Evolutionary conservation across 1,139 yeast species (phyloP).

Genomic region (Debaryomyces fabryi): DNA sequence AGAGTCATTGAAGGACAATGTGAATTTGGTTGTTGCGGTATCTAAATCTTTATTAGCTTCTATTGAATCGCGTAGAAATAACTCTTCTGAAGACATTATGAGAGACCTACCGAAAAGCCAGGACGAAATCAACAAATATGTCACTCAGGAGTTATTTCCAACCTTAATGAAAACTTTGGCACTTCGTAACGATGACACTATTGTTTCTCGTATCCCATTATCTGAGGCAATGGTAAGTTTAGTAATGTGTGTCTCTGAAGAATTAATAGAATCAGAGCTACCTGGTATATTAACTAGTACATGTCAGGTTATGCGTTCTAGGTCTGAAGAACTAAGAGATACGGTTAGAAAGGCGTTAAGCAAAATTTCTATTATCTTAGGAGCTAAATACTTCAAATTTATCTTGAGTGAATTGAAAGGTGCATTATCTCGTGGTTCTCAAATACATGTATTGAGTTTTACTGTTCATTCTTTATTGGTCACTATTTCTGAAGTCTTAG

Average conservation of each 20-base stretch:
- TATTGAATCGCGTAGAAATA: conserved; percentile 18
- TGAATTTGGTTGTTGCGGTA: conserved; percentile 64
- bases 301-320: conserved; percentile 85
- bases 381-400: conserved; percentile 73
- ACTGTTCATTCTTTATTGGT: conserved; percentile 77
- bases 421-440: conserved; percentile 88
- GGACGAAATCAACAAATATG: conserved; percentile 52
- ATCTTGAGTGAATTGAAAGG: conserved; percentile 75
- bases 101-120: conserved; percentile 35
- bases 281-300: conserved; percentile 84
- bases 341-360: conserved; percentile 79
- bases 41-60: conserved; percentile 53
- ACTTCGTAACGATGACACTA: conserved; percentile 75
- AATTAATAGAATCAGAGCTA: conserved; percentile 56
- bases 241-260: conserved; percentile 62
- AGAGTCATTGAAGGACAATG: conserved; percentile 59
- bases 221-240: conserved; percentile 82
- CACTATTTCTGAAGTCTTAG: conserved; percentile 47
- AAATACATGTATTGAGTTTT: conserved; percentile 88
- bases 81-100: conserved; percentile 22
- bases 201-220: conserved; percentile 73
- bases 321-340: conserved; percentile 88
- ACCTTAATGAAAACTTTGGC: conserved; percentile 61
- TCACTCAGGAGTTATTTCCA: conserved; percentile 63
- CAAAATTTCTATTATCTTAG: conserved; percentile 63